A percentile compares a stretch with the other conserved stretches of the same genome.
Conservation (phyloP, 2,329 filamentous ascomycete genomes). For the Mollisia scopiformis region DNA sequence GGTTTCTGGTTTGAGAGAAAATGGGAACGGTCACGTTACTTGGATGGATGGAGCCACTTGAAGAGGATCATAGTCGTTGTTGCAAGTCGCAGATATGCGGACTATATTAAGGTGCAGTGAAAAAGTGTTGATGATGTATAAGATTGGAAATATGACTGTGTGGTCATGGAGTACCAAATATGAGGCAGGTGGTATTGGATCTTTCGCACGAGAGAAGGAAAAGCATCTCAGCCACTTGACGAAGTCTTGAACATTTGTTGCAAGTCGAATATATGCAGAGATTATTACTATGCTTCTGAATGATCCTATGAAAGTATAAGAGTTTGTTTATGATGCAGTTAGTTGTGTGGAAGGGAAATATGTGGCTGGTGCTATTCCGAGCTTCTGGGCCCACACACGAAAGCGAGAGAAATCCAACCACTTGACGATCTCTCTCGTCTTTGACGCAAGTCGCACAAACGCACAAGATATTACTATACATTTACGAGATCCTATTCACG, state of each 20-base stretch:
- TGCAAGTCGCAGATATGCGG: conserved; percentile 4
- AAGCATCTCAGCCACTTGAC: not conserved
- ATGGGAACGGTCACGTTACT: not conserved
- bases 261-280: not conserved
- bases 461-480: not conserved
- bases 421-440: not conserved
- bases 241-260: not conserved
- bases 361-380: not conserved
- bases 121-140: not conserved
- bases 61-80: not conserved
- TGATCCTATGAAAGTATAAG: not conserved
- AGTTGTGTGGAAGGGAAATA: not conserved
- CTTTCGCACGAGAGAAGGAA: not conserved
- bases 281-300: not conserved
- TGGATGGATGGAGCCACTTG: too few species aligned
- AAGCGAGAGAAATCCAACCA: not conserved
- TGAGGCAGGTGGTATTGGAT: not conserved
- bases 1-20: not conserved
- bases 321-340: not conserved
- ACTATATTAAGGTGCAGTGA: not conserved
- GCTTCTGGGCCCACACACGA: too few species aligned
- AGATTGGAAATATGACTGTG: not conserved
- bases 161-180: not conserved
- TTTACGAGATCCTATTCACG: not conserved
- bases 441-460: not conserved